Evolutionary conservation across 441 rosid species (phyloP).

Genomic region (Populus hybrid): DNA sequence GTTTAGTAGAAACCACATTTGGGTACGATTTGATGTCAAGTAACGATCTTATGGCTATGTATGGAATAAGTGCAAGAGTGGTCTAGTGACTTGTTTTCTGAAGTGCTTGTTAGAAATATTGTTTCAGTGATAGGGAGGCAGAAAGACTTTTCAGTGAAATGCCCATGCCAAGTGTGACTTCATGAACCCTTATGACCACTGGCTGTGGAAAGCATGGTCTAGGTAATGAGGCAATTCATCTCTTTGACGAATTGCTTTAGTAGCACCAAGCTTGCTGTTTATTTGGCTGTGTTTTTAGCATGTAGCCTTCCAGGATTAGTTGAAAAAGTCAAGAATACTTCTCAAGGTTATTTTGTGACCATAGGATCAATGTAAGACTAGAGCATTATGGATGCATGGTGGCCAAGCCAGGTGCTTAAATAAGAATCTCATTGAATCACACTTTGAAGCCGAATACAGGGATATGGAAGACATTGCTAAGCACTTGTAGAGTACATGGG

Average conservation of each 20-base stretch:
- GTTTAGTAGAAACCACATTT: not conserved
- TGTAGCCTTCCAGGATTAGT: not conserved
- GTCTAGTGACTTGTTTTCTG: not conserved
- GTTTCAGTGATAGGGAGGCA: not conserved
- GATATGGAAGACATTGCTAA: not conserved
- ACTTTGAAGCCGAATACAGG: not conserved
- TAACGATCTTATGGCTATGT: not conserved
- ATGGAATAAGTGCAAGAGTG: not conserved
- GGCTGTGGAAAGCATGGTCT: conserved; percentile 3
- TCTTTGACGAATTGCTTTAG: not conserved
- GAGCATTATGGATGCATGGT: not conserved
- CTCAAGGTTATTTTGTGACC: not conserved
- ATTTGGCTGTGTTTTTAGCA: not conserved
- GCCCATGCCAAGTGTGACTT: not conserved
- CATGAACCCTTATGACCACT: not conserved
- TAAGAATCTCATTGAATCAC: not conserved
- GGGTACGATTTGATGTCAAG: not conserved
- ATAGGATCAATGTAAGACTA: not conserved
- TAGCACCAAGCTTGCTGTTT: not conserved
- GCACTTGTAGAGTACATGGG: not conserved
- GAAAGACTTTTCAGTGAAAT: not conserved
- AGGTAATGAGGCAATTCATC: not conserved
- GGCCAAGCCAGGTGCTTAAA: not conserved
- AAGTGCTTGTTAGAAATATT: not conserved
- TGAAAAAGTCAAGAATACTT: too few species aligned